Percentiles rank a stretch among this genome's conserved stretches.
phyloP scores from a whole-genome alignment of 495 filamentous ascomycete species.

The Penicillium turbatum region DNA sequence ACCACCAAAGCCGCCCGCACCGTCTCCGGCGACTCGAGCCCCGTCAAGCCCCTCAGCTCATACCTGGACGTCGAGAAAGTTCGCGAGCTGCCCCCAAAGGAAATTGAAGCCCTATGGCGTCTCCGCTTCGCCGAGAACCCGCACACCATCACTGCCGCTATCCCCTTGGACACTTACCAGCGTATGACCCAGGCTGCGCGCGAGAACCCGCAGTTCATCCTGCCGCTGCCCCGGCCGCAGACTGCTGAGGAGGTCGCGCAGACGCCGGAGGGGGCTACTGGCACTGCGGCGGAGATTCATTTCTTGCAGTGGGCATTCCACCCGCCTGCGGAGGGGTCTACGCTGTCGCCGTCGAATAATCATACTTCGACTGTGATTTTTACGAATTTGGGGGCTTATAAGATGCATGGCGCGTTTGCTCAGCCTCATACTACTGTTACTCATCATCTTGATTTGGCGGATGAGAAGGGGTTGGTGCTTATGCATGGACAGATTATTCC shows the following conservation, averaged over 20 bases:
- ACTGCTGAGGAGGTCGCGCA: constrained; percentile 14
- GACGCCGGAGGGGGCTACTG: constrained; percentile 28
- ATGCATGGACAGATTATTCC: constrained; percentile 77
- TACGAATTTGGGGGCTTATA: constrained; percentile 87
- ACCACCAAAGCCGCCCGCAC: constrained; percentile 31
- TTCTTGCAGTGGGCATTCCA: constrained; percentile 68
- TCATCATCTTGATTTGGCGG: constrained; percentile 76
- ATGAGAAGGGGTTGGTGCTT: constrained; percentile 70
- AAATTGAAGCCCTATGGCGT: constrained; percentile 87
- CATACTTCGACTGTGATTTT: constrained; percentile 81
- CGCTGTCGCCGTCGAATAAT: constrained; percentile 39
- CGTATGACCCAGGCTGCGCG: constrained; percentile 64
- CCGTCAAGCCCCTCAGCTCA: constrained; percentile 74
- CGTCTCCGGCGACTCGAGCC: constrained; percentile 34
- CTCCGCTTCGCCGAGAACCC: constrained; percentile 71
- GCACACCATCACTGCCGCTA: constrained; percentile 72
- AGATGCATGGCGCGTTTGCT: constrained; percentile 82
- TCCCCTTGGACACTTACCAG: constrained; percentile 67
- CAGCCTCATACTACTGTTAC: constrained; percentile 90
- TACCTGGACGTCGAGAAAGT: constrained; percentile 83
- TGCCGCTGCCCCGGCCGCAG: constrained; percentile 71
- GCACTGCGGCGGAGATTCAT: constrained; percentile 42
- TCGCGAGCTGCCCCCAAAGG: constrained; percentile 63
- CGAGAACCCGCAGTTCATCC: constrained; percentile 79
- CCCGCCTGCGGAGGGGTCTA: constrained; percentile 76